Evolutionary conservation across 208 protist species (phyloP), one percentile per base, ranked within the genome.

Genomic region (Leishmania gerbilli): DNA sequence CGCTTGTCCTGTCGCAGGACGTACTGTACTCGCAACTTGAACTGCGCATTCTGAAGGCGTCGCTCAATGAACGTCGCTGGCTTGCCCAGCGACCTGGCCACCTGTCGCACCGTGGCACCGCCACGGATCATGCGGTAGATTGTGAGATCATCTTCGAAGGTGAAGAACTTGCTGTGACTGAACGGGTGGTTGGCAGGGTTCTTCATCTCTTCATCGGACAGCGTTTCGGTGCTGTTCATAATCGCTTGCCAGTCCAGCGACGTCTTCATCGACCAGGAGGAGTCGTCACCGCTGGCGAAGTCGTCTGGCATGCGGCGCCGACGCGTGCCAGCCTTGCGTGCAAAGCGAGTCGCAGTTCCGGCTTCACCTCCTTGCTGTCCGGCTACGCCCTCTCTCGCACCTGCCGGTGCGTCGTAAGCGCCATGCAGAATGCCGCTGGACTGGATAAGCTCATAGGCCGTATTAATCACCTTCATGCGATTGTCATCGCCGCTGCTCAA

Each of bases 151-250:
- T 97, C 94, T 27, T 97, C 92, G 55, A 96, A 95, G 40, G 84
- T 91, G 80, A 96, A 97, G 85, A 96, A 96, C 81, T 89, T 92
- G 84, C 90, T 96, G 89, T 96, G 91, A 71, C 90, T 96, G 67
- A 95, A 95, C 0, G 94, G 94, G 90, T 97, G 94, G 82, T 97
- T 96, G 7, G 90, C 93, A 45, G 94, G 92, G 77, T 97, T 95
- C 47, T 82, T 82, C 85, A 96, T 76, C 79, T 96, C 92, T 77
- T 88, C 81, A 55, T 89, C 89, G 0, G 89, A 89, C 13, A 96
- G 47, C n/a, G 69, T 65, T 45, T 91, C 84, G 5, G 84, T 79
- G 77, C 79, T 88, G 85, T 86, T 86, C 77, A 96, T 88, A 80
- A 95, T 86, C 1, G 87, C 72, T 45, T 91, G 79, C 93, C 94